Percentiles rank a stretch among this genome's conserved stretches.
Evolutionary conservation across 1,284 basidiomycete species (phyloP).

Genomic region (Ganoderma lucidum): DNA sequence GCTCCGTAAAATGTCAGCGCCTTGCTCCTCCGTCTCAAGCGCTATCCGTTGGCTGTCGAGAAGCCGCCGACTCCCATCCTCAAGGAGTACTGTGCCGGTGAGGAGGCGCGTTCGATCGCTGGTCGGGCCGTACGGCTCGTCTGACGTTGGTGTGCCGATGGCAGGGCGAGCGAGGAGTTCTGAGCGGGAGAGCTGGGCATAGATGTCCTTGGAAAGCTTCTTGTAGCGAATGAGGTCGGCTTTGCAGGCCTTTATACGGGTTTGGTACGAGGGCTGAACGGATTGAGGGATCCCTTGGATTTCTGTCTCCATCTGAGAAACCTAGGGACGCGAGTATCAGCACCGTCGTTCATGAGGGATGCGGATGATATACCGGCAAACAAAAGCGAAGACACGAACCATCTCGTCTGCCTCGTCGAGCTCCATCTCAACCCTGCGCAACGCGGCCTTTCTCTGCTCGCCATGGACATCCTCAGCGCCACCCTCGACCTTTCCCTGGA

Average conservation of each 20-base stretch:
- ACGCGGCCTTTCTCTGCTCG: slow-evolving; percentile 84
- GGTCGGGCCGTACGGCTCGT: slow-evolving; percentile 77
- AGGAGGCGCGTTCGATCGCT: slow-evolving; percentile 83
- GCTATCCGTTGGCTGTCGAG: slow-evolving; percentile 94
- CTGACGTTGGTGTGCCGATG: slow-evolving; percentile 63
- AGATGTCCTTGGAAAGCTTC: slow-evolving; percentile 75
- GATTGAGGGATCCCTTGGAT: slow-evolving; percentile 95
- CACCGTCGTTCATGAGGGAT: neutral
- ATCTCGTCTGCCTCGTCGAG: slow-evolving; percentile 99
- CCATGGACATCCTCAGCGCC: slow-evolving; percentile 62
- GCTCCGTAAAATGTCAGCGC: slow-evolving; percentile 91
- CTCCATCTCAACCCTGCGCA: slow-evolving; percentile 93
- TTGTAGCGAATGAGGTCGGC: slow-evolving; percentile 79
- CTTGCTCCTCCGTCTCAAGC: slow-evolving; percentile 95
- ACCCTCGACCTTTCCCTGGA: slow-evolving; percentile 73
- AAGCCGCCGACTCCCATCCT: slow-evolving; percentile 83
- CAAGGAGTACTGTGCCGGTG: slow-evolving; percentile 75
- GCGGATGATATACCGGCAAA: neutral
- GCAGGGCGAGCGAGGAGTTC: slow-evolving; percentile 62
- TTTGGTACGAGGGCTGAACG: slow-evolving; percentile 76
- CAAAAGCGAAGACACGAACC: slow-evolving; percentile 49
- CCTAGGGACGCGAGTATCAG: slow-evolving; percentile 51
- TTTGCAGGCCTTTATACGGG: slow-evolving; percentile 78
- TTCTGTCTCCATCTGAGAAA: slow-evolving; percentile 99
- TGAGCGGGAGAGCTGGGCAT: slow-evolving; percentile 63